phyloP scores from a whole-genome alignment of 2,329 filamentous ascomycete genomes.

The Phialophora expanda region DNA sequence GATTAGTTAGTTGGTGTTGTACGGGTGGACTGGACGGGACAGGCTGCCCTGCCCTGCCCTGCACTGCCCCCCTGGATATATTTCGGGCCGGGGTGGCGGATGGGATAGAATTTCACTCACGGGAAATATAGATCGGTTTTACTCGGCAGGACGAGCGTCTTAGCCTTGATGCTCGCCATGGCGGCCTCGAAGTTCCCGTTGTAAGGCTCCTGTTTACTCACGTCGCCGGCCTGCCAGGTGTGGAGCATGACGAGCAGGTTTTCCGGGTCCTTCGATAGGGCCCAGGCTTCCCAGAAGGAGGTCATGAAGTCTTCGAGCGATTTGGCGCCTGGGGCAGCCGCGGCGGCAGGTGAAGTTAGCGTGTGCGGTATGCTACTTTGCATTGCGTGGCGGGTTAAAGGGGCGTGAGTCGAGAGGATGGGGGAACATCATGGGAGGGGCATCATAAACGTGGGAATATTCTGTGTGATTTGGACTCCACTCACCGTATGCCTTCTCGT shows the following conservation, averaged over 20 bases:
- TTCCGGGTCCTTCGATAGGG: slow-evolving; percentile 69
- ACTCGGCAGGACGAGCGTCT: slow-evolving; percentile 70
- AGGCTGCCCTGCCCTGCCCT: too few species aligned
- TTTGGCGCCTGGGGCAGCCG: slow-evolving; percentile 58
- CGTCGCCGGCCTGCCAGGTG: slow-evolving; percentile 78
- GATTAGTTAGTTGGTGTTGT: not conserved
- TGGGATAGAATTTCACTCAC: slow-evolving; percentile 46
- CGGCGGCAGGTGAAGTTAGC: not conserved
- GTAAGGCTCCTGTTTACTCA: slow-evolving; percentile 71
- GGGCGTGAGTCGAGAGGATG: too few species aligned
- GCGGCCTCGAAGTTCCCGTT: slow-evolving; percentile 69
- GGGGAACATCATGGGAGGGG: too few species aligned
- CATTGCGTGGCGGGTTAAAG: not conserved
- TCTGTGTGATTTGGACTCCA: not conserved
- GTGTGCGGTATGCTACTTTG: too few species aligned
- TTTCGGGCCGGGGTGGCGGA: too few species aligned
- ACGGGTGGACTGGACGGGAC: too few species aligned
- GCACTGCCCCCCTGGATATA: too few species aligned
- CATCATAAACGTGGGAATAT: too few species aligned
- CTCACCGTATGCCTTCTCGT: slow-evolving; percentile 60
- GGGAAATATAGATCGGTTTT: slow-evolving; percentile 83
- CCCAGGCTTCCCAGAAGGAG: slow-evolving; percentile 78
- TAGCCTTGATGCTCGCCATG: slow-evolving; percentile 73
- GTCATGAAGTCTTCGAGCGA: slow-evolving; percentile 75
- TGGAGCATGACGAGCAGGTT: slow-evolving; percentile 75